Evolutionary conservation across 1,284 basidiomycete species (phyloP), one percentile per base, ranked within the genome.

Genomic region (Neonothopanus nambi): DNA sequence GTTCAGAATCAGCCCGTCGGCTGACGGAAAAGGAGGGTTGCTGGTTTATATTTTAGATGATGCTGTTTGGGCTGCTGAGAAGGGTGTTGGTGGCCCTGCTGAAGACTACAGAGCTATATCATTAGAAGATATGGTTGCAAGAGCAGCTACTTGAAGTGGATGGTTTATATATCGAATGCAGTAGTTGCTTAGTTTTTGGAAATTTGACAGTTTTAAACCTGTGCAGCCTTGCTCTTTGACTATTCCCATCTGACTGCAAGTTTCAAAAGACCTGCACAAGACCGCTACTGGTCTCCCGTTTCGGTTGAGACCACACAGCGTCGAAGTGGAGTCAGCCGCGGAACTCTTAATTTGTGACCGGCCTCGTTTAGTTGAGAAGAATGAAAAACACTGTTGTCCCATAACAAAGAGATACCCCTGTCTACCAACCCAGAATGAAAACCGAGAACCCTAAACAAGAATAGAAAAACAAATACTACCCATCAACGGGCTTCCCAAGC

Each of bases 31-130:
- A 64, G 88, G 89, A 12, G 95, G 95, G 0, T 66, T 95, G 39
- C 74, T 88, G 61, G 84, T 95, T 26, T 97, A 94, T 70, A 78
- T 96, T 44, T 72, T 85, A 60, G 93, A 95, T 63, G 93, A 96
- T 69, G 92, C 91, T 1, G 87, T 95, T 23, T 95, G 89, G 89
- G 86, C 84, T 7, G 74, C 81, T 2, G 73, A 76, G 21, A 70
- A 71, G 21, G 71, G 65, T 41, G 65, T 61, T 17, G 62, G 61
- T n/a, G 65, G 65, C n/a, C 70, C 71, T 48, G 78, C 79, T 39
- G 77, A 79, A 15, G 81, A 84, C 18, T 86, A 80, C 65, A 69
- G 77, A 46, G 86, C 87, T 11, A 79, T 89, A 38, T 70, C 79
- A 2, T 63, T 89, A 63, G 85, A 89, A 63, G 80, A 82, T 57